Evolutionary conservation across 1,284 basidiomycete species (phyloP).

Genomic region (Irpex sp.): DNA sequence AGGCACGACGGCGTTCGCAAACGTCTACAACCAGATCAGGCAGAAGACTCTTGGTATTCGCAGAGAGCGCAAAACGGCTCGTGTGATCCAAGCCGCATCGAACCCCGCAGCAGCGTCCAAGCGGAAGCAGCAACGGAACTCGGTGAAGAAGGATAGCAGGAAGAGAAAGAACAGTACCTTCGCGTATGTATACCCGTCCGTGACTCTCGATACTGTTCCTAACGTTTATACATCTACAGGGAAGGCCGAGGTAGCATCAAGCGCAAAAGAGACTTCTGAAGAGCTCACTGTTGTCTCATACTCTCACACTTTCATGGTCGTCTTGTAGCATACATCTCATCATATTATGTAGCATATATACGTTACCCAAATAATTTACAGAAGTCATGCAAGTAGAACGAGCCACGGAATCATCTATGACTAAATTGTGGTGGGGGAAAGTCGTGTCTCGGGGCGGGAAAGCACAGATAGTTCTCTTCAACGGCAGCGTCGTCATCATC

Average conservation of each 20-base stretch:
- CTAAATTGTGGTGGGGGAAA: neutral
- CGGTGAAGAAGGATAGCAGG: conserved; percentile 75
- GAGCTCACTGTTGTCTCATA: neutral
- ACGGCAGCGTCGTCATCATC: conserved; percentile 76
- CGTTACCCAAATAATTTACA: neutral
- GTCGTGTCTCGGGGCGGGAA: conserved; percentile 24
- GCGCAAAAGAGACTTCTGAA: conserved; percentile 11
- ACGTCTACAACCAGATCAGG: conserved; percentile 77
- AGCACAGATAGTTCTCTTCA: conserved; percentile 69
- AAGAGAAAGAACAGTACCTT: conserved; percentile 71
- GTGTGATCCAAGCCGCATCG: conserved; percentile 56
- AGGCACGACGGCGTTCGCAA: conserved; percentile 79
- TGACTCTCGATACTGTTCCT: neutral
- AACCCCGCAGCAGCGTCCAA: conserved; percentile 79
- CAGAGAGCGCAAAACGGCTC: conserved; percentile 68
- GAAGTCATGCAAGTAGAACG: too few species aligned
- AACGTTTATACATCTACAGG: conserved; percentile 4
- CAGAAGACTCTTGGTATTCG: conserved; percentile 68
- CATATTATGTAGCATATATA: conserved; percentile 8
- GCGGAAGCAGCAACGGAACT: conserved; percentile 66
- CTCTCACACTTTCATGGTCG: neutral
- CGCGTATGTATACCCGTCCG: conserved; percentile 39
- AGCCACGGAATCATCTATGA: neutral
- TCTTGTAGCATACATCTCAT: neutral
- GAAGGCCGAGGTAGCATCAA: conserved; percentile 13